These are phyloP conservation scores for Puya raimondii DNA, from an alignment of 176 grass and related monocot genomes.

Conservation along the genomic window DNA sequence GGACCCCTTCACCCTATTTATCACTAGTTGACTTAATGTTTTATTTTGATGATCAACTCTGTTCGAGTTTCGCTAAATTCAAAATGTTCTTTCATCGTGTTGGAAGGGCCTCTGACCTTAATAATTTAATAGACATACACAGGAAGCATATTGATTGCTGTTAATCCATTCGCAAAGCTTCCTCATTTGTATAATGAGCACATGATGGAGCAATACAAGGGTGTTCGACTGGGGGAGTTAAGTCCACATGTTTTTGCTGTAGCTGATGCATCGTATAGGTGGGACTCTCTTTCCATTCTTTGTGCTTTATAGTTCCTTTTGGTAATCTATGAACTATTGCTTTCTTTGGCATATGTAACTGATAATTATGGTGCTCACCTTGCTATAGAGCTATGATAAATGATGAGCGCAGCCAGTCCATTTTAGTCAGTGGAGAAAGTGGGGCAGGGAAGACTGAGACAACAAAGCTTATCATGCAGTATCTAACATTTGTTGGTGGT, in stretches of 20 bases:
- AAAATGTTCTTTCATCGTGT: conserved; percentile 13
- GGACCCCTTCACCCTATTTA: no score
- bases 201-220: conserved; percentile 99
- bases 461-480: conserved; percentile 98
- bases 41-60: no score
- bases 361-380: not conserved
- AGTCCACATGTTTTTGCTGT: conserved; percentile 99
- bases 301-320: conserved; percentile 2
- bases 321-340: not conserved
- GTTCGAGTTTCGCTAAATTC: not conserved
- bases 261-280: conserved; percentile 92
- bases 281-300: conserved; percentile 17
- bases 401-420: conserved; percentile 75
- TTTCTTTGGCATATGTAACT: not conserved
- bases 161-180: conserved; percentile 93
- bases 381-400: conserved; percentile 79
- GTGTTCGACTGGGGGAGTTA: conserved; percentile 66
- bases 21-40: no score
- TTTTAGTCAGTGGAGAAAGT: conserved; percentile 98
- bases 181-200: conserved; percentile 94
- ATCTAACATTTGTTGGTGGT: conserved; percentile 89
- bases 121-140: conserved; percentile 69
- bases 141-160: conserved; percentile 96
- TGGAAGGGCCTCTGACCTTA: not conserved
- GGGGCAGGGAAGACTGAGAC: conserved; percentile 99